Evolutionary conservation across 2,329 filamentous ascomycete species (phyloP).

Genomic region (Cercospora sesami): DNA sequence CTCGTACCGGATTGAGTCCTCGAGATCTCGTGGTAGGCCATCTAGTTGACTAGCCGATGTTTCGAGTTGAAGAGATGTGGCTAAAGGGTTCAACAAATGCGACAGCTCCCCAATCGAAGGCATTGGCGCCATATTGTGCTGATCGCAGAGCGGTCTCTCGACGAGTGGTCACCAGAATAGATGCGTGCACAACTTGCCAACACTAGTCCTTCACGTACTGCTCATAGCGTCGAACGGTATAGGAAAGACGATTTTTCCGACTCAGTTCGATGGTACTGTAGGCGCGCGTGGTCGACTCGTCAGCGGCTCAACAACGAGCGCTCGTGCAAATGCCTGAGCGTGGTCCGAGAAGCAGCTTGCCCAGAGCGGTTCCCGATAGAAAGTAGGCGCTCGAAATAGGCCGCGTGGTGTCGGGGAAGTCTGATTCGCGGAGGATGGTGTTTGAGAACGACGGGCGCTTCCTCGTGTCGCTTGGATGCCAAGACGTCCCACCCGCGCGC

Average conservation of each 20-base stretch:
- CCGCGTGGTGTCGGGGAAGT: neutral
- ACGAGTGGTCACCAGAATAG: neutral
- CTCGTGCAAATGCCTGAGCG: neutral
- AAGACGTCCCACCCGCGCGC: neutral
- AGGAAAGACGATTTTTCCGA: neutral
- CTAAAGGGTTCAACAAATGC: conserved; percentile 68
- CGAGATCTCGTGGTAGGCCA: conserved; percentile 65
- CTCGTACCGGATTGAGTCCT: conserved; percentile 69
- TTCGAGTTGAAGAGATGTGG: conserved; percentile 68
- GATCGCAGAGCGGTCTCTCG: neutral
- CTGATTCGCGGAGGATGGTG: conserved; percentile 8
- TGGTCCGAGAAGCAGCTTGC: neutral
- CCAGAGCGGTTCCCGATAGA: neutral
- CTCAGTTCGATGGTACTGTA: neutral
- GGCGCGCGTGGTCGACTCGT: neutral
- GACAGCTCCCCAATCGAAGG: conserved; percentile 38
- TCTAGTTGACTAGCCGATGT: conserved; percentile 57
- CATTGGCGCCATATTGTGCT: conserved; percentile 26
- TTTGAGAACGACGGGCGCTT: conserved; percentile 4
- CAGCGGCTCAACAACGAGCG: neutral
- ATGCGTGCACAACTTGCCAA: neutral
- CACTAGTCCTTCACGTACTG: neutral
- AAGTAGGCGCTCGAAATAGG: conserved; percentile 12
- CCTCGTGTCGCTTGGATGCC: neutral
- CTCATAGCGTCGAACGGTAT: neutral